phyloP scores from a whole-genome alignment of 441 rosid genomes.

The Arabidopsis lyrata region DNA sequence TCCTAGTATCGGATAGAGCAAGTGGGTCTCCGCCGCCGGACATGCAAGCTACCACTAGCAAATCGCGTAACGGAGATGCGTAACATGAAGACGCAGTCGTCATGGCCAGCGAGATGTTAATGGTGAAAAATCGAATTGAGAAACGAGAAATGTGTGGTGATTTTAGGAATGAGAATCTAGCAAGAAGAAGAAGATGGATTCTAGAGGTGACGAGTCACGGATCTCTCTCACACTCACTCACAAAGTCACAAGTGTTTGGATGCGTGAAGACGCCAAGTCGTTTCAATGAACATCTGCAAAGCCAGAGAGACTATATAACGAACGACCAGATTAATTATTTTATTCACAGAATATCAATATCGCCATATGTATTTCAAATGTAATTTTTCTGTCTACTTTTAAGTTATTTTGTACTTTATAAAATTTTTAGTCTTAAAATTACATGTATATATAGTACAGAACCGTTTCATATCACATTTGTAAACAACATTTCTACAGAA shows the following conservation, averaged over 20 bases:
- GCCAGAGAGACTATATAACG: not conserved
- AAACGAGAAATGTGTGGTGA: constrained; percentile 36
- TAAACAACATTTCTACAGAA: no score
- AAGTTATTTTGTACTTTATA: not conserved
- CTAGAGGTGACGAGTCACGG: constrained; percentile 32
- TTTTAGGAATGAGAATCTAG: constrained; percentile 40
- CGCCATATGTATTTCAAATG: no score
- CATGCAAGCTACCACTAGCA: constrained; percentile 92
- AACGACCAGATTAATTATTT: not conserved
- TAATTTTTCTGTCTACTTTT: not conserved
- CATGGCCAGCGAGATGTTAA: constrained; percentile 23
- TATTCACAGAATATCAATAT: not conserved
- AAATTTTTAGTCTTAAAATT: not conserved
- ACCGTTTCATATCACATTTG: no score
- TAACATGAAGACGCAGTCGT: constrained; percentile 54
- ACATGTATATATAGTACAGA: not conserved
- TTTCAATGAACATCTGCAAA: constrained; percentile 1
- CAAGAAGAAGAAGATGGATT: constrained; percentile 15
- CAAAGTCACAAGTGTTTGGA: constrained; percentile 27
- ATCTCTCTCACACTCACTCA: constrained; percentile 23
- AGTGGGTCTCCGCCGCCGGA: constrained; percentile 50
- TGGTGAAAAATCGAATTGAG: not conserved
- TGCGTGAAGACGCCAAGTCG: constrained; percentile 37
- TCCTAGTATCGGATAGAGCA: not conserved
- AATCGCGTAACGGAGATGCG: constrained; percentile 84